phyloP scores from a whole-genome alignment of 2,329 filamentous ascomycete genomes.

The Colletotrichum spinosum region DNA sequence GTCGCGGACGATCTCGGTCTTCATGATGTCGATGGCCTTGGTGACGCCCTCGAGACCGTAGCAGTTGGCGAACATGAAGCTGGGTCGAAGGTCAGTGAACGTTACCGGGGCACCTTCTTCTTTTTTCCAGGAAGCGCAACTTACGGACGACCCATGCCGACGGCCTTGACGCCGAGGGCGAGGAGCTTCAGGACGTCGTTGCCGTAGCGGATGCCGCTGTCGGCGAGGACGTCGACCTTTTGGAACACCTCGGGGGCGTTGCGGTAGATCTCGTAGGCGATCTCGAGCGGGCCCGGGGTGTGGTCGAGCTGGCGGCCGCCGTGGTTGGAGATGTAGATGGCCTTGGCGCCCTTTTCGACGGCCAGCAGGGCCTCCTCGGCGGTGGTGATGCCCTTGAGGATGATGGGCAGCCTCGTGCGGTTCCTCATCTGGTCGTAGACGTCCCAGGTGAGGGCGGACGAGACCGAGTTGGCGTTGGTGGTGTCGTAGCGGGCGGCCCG shows the following conservation, averaged over 20 bases:
- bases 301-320: constrained; percentile 55
- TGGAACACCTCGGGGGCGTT: constrained; percentile 51
- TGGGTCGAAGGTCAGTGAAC: not conserved
- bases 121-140: not conserved
- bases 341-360: constrained; percentile 47
- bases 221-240: constrained; percentile 50
- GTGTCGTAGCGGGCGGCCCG: constrained; percentile 41
- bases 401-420: constrained; percentile 49
- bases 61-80: constrained; percentile 62
- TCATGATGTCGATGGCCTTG: constrained; percentile 59
- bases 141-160: constrained; percentile 56
- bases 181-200: constrained; percentile 54
- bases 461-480: constrained; percentile 36
- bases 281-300: constrained; percentile 48
- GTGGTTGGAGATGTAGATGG: constrained; percentile 55
- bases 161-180: constrained; percentile 52
- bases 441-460: constrained; percentile 41
- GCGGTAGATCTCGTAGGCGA: constrained; percentile 46
- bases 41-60: constrained; percentile 61
- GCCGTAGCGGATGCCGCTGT: constrained; percentile 53
- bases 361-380: constrained; percentile 51
- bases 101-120: no score
- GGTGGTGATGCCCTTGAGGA: constrained; percentile 53
- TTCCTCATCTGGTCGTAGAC: constrained; percentile 44
- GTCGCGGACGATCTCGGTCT: constrained; percentile 56